These are phyloP conservation scores for Chlamydomonas sphaeroides DNA, from an alignment of 139 green algal species.

Conservation along the genomic window DNA sequence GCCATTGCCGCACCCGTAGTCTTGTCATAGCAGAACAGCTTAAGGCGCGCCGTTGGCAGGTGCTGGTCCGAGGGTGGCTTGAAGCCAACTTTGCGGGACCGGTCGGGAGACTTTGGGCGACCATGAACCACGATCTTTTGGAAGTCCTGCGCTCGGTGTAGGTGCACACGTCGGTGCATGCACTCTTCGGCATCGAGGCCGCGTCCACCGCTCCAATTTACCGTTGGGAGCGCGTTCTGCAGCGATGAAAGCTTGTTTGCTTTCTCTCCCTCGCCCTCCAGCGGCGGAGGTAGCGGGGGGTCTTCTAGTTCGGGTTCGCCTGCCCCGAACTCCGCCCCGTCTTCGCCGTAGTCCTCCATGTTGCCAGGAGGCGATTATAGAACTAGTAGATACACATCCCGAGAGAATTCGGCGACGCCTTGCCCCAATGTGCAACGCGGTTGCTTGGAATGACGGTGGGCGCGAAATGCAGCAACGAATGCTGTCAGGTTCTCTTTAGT, in stretches of 20 bases:
- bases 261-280: neutral
- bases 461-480: too few relatives aligned
- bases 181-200: neutral
- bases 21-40: slow-evolving; percentile 39
- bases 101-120: neutral
- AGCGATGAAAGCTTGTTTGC: neutral
- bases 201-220: neutral
- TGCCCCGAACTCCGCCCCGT: neutral
- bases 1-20: neutral
- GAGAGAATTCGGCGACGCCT: too few relatives aligned
- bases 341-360: too few relatives aligned
- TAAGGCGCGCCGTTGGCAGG: slow-evolving; percentile 27
- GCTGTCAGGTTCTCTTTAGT: too few relatives aligned
- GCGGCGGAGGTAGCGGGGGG: too few relatives aligned
- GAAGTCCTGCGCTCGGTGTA: slow-evolving; percentile 10
- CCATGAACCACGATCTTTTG: slow-evolving; percentile 39
- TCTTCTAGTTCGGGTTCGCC: neutral
- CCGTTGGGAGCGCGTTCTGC: neutral
- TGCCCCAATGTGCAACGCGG: too few relatives aligned
- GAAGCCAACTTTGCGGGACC: neutral
- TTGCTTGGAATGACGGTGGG: too few relatives aligned
- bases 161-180: neutral
- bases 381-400: too few relatives aligned
- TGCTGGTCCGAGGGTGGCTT: slow-evolving; percentile 28
- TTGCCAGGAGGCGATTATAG: too few relatives aligned